Conservation (phyloP, 495 filamentous ascomycete genomes). For the Penicillium maclennaniae region DNA sequence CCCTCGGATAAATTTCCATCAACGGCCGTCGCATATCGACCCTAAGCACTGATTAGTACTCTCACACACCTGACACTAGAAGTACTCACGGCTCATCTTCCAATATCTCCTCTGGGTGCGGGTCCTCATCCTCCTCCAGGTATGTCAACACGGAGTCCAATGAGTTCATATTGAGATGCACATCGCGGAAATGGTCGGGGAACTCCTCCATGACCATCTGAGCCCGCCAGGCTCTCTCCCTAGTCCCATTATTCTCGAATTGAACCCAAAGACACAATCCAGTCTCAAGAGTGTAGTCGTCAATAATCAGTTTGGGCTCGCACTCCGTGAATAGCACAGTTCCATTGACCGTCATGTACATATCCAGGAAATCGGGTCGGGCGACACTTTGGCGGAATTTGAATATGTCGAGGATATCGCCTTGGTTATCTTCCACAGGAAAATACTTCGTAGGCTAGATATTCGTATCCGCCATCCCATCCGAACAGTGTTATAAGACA, state of each 20-base stretch:
- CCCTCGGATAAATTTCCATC: neutral
- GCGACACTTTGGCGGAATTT: constrained; percentile 12
- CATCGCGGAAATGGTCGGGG: too few relatives aligned
- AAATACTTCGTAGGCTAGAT: neutral
- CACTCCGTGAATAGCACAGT: constrained; percentile 9
- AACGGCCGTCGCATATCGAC: constrained; percentile 1
- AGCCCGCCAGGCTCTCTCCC: too few relatives aligned
- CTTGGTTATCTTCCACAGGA: constrained; percentile 3
- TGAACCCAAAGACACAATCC: constrained; percentile 12
- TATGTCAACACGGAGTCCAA: too few relatives aligned
- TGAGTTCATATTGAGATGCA: too few relatives aligned
- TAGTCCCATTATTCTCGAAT: constrained; percentile 5
- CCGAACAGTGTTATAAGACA: too few relatives aligned
- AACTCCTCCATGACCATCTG: too few relatives aligned
- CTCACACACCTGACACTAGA: neutral
- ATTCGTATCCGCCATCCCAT: too few relatives aligned
- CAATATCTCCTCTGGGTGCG: too few relatives aligned
- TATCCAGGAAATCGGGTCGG: constrained; percentile 13
- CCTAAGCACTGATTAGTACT: constrained; percentile 7
- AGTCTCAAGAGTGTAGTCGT: constrained; percentile 13
- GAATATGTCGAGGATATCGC: constrained; percentile 11
- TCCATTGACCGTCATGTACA: constrained; percentile 12
- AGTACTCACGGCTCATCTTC: too few relatives aligned
- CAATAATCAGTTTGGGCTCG: constrained; percentile 10
- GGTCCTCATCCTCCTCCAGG: too few relatives aligned